Evolutionary conservation across 306 rosid genomes (phyloP).

Genomic region (Castanea crenata): DNA sequence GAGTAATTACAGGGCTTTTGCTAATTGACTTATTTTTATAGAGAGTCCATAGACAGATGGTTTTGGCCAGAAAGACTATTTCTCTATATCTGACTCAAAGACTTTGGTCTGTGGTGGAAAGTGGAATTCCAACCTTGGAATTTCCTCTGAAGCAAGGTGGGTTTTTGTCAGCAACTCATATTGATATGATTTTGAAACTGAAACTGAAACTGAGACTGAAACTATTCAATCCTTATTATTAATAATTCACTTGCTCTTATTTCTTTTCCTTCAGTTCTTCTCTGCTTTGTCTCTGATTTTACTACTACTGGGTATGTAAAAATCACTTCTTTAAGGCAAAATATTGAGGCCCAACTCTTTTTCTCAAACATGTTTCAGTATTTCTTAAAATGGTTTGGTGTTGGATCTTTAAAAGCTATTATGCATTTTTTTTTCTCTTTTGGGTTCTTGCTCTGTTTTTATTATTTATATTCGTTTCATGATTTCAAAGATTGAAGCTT

Average conservation of each 20-base stretch:
- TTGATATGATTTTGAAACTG: constrained; percentile 6
- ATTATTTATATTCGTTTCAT: constrained; percentile 7
- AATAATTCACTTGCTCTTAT: background rate
- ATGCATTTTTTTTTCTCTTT: constrained; percentile 6
- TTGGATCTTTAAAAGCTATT: background rate
- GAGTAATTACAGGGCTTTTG: constrained; percentile 30
- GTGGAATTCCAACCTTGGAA: constrained; percentile 30
- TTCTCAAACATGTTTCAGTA: constrained; percentile 9
- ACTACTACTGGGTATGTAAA: background rate
- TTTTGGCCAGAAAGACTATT: too few relatives aligned
- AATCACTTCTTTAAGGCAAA: constrained; percentile 8
- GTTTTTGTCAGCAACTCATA: constrained; percentile 21
- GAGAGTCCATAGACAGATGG: too few relatives aligned
- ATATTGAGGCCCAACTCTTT: background rate
- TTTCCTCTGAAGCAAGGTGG: constrained; percentile 44
- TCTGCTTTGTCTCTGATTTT: background rate
- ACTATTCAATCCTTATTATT: too few relatives aligned
- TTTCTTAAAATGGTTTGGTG: constrained; percentile 26
- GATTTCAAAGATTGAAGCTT: constrained; percentile 14
- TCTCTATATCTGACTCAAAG: background rate
- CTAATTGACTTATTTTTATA: constrained; percentile 13
- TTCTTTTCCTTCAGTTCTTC: background rate
- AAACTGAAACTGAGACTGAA: constrained; percentile 1
- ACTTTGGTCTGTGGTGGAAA: constrained; percentile 17
- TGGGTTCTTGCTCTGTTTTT: constrained; percentile 24